Evolutionary conservation across 179 eudicot genomes (phyloP).

Genomic region (Corrigiola litoralis): DNA sequence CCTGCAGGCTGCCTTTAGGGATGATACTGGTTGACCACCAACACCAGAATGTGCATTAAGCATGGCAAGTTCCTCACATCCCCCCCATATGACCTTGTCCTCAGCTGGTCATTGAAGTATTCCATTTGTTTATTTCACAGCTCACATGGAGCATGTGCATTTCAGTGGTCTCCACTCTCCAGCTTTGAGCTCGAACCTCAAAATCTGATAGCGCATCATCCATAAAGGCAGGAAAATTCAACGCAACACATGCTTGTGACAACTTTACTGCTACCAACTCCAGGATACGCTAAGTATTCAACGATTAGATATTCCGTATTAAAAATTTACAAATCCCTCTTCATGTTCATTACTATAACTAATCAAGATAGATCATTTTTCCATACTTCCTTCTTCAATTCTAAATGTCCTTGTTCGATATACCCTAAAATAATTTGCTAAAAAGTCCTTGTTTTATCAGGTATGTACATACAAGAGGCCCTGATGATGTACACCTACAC

Average conservation of each 20-base stretch:
- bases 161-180: not conserved
- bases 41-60: too few relatives aligned
- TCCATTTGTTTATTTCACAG: not conserved
- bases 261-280: not conserved
- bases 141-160: conserved; percentile 15
- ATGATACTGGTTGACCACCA: too few relatives aligned
- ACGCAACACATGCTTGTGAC: conserved; percentile 7
- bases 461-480: too few relatives aligned
- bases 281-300: not conserved
- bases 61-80: not conserved
- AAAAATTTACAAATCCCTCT: not conserved
- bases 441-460: too few relatives aligned
- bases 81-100: not conserved
- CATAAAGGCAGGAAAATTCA: not conserved
- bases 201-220: not conserved
- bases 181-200: not conserved
- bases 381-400: not conserved
- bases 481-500: too few relatives aligned
- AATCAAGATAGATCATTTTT: not conserved
- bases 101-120: not conserved
- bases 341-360: not conserved
- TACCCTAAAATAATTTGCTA: too few relatives aligned
- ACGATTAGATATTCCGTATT: too few relatives aligned
- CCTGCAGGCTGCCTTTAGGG: too few relatives aligned
- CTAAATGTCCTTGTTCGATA: too few relatives aligned